Evolutionary conservation across 1,284 basidiomycete genomes (phyloP), one percentile per base, ranked within the genome.

Genomic region (Pseudomicrostroma phylloplanum): DNA sequence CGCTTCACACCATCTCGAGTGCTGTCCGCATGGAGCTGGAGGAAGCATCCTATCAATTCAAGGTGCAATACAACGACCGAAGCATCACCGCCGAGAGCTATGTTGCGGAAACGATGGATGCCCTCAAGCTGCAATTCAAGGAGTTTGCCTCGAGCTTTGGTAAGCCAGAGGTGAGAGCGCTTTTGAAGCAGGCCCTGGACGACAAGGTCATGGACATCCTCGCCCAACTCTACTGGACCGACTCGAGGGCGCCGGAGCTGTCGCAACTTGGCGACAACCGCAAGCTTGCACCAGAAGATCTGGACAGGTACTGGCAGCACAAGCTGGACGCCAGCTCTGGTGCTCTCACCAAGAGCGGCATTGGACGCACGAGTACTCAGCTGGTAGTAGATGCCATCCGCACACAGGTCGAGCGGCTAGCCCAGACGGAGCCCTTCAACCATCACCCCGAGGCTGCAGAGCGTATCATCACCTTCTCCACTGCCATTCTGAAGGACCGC

Each of bases 21-120:
- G 91, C 91, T 1, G 94, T 98, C 4, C 92, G 96, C 74, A 86
- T 96, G 41, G 96, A 98, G 80, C 85, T 97, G 13, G 94, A 98
- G 80, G 94, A 97, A 75, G 88, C 94, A 1, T 88, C 87, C 30
- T 99, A 99, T 80, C 93, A 97, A 80, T 98, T 98, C 86, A 99
- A 99, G 81, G 93, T 98, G 0, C 92, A 97, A 80, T 99, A 98
- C 83, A 98, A 99, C 78, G 96, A 99, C 81, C 87, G 92, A 21
- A 86, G 89, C 26, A 90, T 97, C 70, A 90, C 90, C 0, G 88
- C 96, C 12, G 96, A 99, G 80, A 92, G 90, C 2, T 99, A 99
- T 77, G 91, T 97, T 57, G 93, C 94, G 17, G 96, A 98, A 81
- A 92, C 92, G 1, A 88, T 97, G 81, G 94, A 98, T 75, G 83